phyloP scores from a whole-genome alignment of 208 protist species.

The Tritrichomonas musculus region DNA sequence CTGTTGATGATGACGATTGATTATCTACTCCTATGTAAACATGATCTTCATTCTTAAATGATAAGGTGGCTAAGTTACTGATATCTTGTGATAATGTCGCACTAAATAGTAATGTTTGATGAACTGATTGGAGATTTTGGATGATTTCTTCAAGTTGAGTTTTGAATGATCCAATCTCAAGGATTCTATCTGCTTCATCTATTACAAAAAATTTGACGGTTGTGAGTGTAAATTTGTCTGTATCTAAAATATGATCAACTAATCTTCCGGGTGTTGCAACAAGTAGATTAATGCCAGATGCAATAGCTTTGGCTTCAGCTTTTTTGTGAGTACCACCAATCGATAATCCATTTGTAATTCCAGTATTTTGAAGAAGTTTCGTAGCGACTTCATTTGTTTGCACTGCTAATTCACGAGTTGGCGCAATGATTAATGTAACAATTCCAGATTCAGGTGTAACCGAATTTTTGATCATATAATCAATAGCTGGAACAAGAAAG shows the following conservation, averaged over 20 bases:
- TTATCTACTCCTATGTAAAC: slow-evolving; percentile 86
- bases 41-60: slow-evolving; percentile 62
- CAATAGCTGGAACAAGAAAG: slow-evolving; percentile 94
- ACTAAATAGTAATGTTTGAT: slow-evolving; percentile 96
- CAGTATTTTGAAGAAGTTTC: background rate
- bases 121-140: slow-evolving; percentile 76
- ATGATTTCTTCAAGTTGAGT: slow-evolving; percentile 96
- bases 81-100: slow-evolving; percentile 96
- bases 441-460: slow-evolving; percentile 85
- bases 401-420: slow-evolving; percentile 93
- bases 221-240: slow-evolving; percentile 49
- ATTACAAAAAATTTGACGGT: slow-evolving; percentile 72
- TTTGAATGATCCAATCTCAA: slow-evolving; percentile 93
- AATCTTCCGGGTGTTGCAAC: slow-evolving; percentile 80
- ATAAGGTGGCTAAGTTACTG: slow-evolving; percentile 82
- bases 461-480: slow-evolving; percentile 79
- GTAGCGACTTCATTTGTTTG: slow-evolving; percentile 79
- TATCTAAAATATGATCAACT: slow-evolving; percentile 94
- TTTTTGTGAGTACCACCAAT: background rate
- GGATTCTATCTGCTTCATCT: slow-evolving; percentile 96
- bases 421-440: slow-evolving; percentile 85
- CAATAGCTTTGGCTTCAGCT: background rate
- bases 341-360: background rate
- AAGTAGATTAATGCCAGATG: slow-evolving; percentile 61
- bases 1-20: slow-evolving; percentile 11